Conservation (phyloP, 1,284 basidiomycete species). For the Naganishia sp. region DNA sequence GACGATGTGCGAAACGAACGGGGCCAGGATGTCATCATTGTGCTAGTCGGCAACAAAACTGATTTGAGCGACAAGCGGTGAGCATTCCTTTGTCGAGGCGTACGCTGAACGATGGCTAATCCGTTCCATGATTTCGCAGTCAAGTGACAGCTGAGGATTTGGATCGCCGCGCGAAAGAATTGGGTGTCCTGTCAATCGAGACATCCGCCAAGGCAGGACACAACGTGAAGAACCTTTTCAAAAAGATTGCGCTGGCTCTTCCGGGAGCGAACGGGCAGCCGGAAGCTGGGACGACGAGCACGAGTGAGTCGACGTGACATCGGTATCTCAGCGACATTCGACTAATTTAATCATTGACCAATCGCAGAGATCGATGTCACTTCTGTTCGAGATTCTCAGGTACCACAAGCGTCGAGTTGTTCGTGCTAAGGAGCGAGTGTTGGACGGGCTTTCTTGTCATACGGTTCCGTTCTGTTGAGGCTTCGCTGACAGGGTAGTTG, state of each 20-base stretch:
- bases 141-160: constrained; percentile 99
- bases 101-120: background rate
- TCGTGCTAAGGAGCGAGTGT: constrained; percentile 40
- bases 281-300: constrained; percentile 62
- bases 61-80: constrained; percentile 63
- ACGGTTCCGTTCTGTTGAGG: too few species aligned
- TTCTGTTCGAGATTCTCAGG: constrained; percentile 42
- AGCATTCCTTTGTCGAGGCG: constrained; percentile 8
- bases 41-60: constrained; percentile 98
- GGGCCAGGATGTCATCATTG: constrained; percentile 97
- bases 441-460: too few species aligned
- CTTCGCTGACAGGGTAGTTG: too few species aligned
- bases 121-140: constrained; percentile 55
- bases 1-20: constrained; percentile 97
- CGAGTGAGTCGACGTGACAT: constrained; percentile 44
- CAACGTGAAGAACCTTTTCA: constrained; percentile 96
- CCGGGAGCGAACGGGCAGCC: constrained; percentile 84
- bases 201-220: constrained; percentile 99
- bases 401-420: constrained; percentile 50
- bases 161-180: constrained; percentile 85
- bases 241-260: constrained; percentile 97
- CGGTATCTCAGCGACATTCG: background rate
- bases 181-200: constrained; percentile 98
- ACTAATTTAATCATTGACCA: background rate
- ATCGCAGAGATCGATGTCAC: constrained; percentile 54